Evolutionary conservation across 345 rosid genomes (phyloP), one percentile per base, ranked within the genome.

Genomic region (sweet orange (Citrus sinensis)): DNA sequence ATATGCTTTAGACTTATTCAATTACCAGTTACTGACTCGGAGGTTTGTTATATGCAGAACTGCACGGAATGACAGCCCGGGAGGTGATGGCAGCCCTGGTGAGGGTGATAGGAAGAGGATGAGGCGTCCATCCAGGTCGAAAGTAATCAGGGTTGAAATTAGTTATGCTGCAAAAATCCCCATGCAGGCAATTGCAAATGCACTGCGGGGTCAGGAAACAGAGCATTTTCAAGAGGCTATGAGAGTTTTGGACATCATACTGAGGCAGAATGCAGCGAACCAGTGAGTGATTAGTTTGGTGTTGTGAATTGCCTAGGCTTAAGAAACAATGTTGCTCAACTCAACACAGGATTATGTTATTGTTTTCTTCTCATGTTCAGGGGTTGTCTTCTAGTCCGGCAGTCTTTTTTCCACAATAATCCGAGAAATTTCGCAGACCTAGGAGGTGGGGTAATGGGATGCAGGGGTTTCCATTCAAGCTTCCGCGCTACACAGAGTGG

Each of bases 361-460:
- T n/a, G 9, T 7, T 42, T 42, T 19, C 7, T 56, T 54, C 24
- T 35, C 24, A 4, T 40, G 3, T 35, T 9, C 68, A 84, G 84
- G 82, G 86, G 82, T 9, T 84, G 86, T 60, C 86, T 84, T 30
- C 56, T 84, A 8, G 84, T 84, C 16, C 69, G 82, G 14, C 86
- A 80, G 61, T 74, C 84, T 0, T 80, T 84, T 56, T 84, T 84
- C 64, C 82, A 84, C 34, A 71, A 84, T 3, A 55, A 80, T 71
- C 70, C 71, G 16, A 78, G 70, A n/a, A 80, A 75, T 54, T 81
- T 74, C 58, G 9, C 32, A n/a, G 67, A 37, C 1, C 16, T 84
- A 30, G 84, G 82, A 34, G 77, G 79, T 58, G 82, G 84, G 29
- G 82, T 84, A 16, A 2, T 62, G 25, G 81, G 82, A 34, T 71